Conservation (phyloP, 1,284 basidiomycete genomes). For the Ceratobasidium sp. region DNA sequence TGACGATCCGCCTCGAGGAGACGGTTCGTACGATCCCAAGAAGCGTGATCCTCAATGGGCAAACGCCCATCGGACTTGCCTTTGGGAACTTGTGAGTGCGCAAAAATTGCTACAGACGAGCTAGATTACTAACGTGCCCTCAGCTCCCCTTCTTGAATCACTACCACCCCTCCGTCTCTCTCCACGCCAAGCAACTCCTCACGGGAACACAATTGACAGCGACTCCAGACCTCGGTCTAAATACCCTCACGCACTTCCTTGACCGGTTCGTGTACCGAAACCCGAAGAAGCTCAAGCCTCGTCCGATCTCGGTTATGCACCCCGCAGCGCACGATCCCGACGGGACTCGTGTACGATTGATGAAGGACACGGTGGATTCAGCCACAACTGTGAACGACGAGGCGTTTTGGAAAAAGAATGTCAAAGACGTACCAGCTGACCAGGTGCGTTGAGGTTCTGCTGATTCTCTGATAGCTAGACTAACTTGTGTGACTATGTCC, state of each 20-base stretch:
- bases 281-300: conserved; percentile 84
- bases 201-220: conserved; percentile 74
- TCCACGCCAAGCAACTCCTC: conserved; percentile 88
- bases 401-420: conserved; percentile 79
- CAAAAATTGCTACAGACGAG: conserved; percentile 40
- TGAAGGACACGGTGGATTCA: conserved; percentile 70
- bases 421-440: conserved; percentile 86
- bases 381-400: conserved; percentile 78
- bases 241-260: conserved; percentile 93
- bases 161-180: conserved; percentile 91
- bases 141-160: conserved; percentile 85
- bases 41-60: conserved; percentile 95
- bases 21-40: conserved; percentile 76
- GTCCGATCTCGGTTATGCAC: conserved; percentile 94
- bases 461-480: conserved; percentile 21
- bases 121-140: conserved; percentile 8
- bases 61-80: conserved; percentile 81
- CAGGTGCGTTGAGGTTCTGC: conserved; percentile 66
- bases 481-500: conserved; percentile 62
- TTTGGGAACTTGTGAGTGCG: conserved; percentile 86
- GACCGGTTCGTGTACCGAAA: conserved; percentile 95
- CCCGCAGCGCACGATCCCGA: conserved; percentile 76
- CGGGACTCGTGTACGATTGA: conserved; percentile 73
- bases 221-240: conserved; percentile 88
- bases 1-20: conserved; percentile 57